These are phyloP conservation scores for Euphorbia corollata DNA, from an alignment of 441 rosid genomes.

Conservation along the genomic window DNA sequence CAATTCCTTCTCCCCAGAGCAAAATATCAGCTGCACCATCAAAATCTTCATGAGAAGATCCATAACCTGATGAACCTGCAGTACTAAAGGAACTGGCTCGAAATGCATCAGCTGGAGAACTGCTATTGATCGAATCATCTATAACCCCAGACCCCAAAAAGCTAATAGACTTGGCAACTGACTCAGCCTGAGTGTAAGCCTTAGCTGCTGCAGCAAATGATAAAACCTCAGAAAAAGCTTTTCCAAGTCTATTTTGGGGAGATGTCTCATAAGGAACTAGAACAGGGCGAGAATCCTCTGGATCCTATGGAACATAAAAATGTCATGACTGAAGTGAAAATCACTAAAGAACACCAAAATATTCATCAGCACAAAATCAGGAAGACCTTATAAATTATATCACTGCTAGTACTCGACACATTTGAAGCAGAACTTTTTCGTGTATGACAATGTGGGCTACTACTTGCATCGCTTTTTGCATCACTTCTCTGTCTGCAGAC, in stretches of 20 bases:
- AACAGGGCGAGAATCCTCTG: conserved; percentile 22
- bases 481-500: conserved; percentile 41
- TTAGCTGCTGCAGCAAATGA: conserved; percentile 41
- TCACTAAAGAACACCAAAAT: neutral
- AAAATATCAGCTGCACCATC: conserved; percentile 65
- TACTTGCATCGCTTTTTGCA: conserved; percentile 32
- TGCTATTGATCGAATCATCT: conserved; percentile 35
- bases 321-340: neutral
- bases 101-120: conserved; percentile 37
- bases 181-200: conserved; percentile 34
- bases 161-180: conserved; percentile 26
- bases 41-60: conserved; percentile 49
- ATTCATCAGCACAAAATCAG: neutral
- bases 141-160: conserved; percentile 25
- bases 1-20: conserved; percentile 66
- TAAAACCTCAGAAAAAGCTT: conserved; percentile 49
- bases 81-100: conserved; percentile 64
- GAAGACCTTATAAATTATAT: conserved; percentile 14
- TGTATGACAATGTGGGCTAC: conserved; percentile 36
- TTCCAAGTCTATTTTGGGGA: conserved; percentile 41
- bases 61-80: conserved; percentile 65
- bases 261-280: conserved; percentile 33
- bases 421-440: conserved; percentile 37
- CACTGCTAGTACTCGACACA: conserved; percentile 12
- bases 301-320: conserved; percentile 30